Evolutionary conservation across 148 eudicot species (phyloP).

Genomic region (Salicornia ramosissima): DNA sequence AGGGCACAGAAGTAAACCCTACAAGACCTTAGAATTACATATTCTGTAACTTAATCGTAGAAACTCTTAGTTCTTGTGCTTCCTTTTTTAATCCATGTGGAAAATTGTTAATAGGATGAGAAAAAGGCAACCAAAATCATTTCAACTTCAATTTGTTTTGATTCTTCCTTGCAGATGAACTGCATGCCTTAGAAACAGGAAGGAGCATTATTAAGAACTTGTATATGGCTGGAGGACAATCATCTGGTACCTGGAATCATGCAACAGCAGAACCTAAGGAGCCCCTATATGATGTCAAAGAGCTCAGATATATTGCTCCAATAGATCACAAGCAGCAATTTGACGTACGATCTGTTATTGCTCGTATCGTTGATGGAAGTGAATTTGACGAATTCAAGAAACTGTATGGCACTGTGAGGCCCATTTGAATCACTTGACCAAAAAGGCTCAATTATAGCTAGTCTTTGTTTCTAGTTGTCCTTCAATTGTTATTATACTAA

Average conservation of each 20-base stretch:
- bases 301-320: conserved; percentile 90
- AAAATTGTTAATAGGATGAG: background rate
- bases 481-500: background rate
- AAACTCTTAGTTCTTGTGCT: background rate
- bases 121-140: background rate
- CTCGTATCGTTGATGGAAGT: conserved; percentile 94
- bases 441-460: background rate
- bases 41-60: background rate
- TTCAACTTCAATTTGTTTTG: background rate
- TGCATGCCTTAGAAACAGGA: conserved; percentile 91
- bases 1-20: background rate
- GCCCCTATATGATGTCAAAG: conserved; percentile 73
- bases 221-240: conserved; percentile 66
- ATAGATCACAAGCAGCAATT: conserved; percentile 87
- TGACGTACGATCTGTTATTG: conserved; percentile 84
- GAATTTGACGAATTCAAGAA: conserved; percentile 99
- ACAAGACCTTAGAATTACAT: background rate
- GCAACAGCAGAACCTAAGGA: conserved; percentile 47
- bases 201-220: conserved; percentile 85
- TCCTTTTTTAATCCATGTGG: conserved; percentile 8
- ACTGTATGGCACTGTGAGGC: conserved; percentile 98
- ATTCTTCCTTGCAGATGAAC: conserved; percentile 63
- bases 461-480: conserved; percentile 2
- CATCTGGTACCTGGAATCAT: conserved; percentile 26
- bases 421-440: conserved; percentile 24